Conservation (phyloP, 352 stramenopile species). For the Phytopythium kandeliae region DNA sequence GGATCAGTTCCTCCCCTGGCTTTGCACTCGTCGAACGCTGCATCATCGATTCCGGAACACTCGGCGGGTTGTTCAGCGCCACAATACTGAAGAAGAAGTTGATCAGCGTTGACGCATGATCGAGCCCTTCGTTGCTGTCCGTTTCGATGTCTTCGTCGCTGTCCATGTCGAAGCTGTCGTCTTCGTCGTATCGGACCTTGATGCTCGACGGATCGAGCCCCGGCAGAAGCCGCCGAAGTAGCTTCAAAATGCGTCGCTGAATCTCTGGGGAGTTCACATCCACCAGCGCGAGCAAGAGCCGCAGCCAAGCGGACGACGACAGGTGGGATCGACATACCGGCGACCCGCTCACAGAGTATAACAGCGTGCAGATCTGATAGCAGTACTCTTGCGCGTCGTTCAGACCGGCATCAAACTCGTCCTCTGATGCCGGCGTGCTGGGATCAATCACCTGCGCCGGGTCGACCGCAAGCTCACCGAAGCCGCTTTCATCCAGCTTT, state of each 20-base stretch:
- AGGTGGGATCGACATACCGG: conserved; percentile 75
- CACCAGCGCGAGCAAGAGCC: conserved; percentile 76
- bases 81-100: conserved; percentile 81
- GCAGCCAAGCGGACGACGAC: conserved; percentile 78
- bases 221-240: conserved; percentile 74
- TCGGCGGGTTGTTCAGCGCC: conserved; percentile 57
- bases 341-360: conserved; percentile 86
- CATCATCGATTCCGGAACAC: conserved; percentile 58
- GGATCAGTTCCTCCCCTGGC: not conserved
- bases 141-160: conserved; percentile 78
- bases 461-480: conserved; percentile 16
- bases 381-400: conserved; percentile 81
- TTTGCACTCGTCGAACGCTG: conserved; percentile 12
- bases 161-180: conserved; percentile 74
- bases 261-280: conserved; percentile 68
- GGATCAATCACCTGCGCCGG: conserved; percentile 37
- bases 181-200: conserved; percentile 53
- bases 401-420: conserved; percentile 21
- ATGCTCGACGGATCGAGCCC: conserved; percentile 62
- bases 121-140: conserved; percentile 33
- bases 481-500: not conserved
- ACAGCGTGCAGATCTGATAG: conserved; percentile 84
- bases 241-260: conserved; percentile 75
- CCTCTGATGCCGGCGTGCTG: conserved; percentile 27
- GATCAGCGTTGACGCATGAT: conserved; percentile 63